Evolutionary conservation across 371 early-diverging fungal genomes (phyloP).

Genomic region (Conidiobolus incongruus): DNA sequence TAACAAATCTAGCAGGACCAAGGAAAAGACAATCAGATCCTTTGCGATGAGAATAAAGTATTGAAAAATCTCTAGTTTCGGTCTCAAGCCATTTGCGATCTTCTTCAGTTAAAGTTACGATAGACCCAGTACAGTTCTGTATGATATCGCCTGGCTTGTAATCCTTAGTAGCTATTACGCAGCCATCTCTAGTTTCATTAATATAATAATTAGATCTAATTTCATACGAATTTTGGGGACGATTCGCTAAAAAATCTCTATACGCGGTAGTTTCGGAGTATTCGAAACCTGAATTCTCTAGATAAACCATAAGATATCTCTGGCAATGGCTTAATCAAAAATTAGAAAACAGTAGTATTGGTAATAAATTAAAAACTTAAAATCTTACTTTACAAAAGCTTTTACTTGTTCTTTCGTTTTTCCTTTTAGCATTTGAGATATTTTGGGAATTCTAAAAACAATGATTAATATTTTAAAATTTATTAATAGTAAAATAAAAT

Average conservation of each 20-base stretch:
- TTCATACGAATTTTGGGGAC: constrained; percentile 5
- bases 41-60: constrained; percentile 57
- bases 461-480: neutral
- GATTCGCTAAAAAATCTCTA: neutral
- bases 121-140: constrained; percentile 48
- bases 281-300: constrained; percentile 65
- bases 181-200: constrained; percentile 49
- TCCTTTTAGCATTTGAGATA: neutral
- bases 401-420: no score
- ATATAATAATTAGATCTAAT: neutral
- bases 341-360: neutral
- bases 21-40: constrained; percentile 56
- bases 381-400: no score
- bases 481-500: neutral
- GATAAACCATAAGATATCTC: constrained; percentile 51
- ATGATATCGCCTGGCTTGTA: constrained; percentile 58
- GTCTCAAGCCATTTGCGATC: constrained; percentile 45
- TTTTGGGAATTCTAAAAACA: constrained; percentile 1
- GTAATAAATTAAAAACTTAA: no score
- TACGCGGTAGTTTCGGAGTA: constrained; percentile 52
- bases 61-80: constrained; percentile 54
- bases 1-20: constrained; percentile 91
- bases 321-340: constrained; percentile 20
- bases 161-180: constrained; percentile 54
- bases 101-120: constrained; percentile 37